Evolutionary conservation across 345 rosid species (phyloP), one percentile per base, ranked within the genome.

Genomic region (Gossypium longicalyx): DNA sequence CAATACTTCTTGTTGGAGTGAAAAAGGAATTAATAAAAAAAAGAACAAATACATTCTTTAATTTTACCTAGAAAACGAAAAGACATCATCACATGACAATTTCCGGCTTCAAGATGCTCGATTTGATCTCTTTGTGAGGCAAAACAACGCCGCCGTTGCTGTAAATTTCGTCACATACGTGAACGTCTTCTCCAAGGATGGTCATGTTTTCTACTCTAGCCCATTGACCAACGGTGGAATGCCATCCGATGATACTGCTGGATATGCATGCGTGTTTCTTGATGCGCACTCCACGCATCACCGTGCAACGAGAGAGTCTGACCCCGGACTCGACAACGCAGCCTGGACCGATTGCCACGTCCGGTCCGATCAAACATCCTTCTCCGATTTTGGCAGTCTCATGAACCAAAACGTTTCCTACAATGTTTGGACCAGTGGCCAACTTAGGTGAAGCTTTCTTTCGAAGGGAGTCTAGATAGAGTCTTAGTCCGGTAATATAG

Each of bases 151-250:
- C 99, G 9, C 99, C 99, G 12, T 95, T 95, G 86, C 92, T 95
- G 83, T 95, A 95, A 12, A 95, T 84, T 85, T 95, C 99, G 69
- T 95, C 99, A 4, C 93, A 79, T 3, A 95, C 96, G 70, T 95
- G 98, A 64, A 95, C 99, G 74, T 95, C 97, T 86, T 95, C 98
- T 7, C 98, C 99, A 0, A 95, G 91, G 53, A 95, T 95, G 12
- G 99, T 95, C 97, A 95, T 90, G 89, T 95, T 95, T 86, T 95
- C 99, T 25, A 95, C 91, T 38, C 99, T 80, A 0, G 99, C 92
- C 99, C 99, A 95, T 62, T 91, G 96, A 13, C 99, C 99, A 2
- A 95, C 89, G 0, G 99, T 95, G 29, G 97, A 95, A 79, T 95
- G 98, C 99, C 99, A 95, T 27, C 99, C 99, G 0, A 95, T 85